phyloP scores from a whole-genome alignment of 2,329 filamentous ascomycete species.

The Fusarium sp. region DNA sequence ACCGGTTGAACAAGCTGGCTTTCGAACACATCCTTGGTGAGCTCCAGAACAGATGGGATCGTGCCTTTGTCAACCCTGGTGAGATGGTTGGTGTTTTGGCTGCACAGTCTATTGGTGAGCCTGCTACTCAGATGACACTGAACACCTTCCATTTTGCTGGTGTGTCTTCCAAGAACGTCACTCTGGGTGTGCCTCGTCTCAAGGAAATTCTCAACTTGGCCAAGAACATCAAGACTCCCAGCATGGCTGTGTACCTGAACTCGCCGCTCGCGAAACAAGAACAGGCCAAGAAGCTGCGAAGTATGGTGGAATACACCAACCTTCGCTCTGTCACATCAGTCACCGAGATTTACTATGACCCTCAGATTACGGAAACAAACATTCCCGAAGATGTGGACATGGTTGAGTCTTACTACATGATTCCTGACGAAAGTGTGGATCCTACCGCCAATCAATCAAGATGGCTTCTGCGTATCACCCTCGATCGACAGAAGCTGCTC shows the following conservation, averaged over 20 bases:
- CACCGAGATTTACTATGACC: conserved; percentile 98
- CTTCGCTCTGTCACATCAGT: conserved; percentile 89
- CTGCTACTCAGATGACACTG: conserved; percentile 98
- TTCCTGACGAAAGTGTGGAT: conserved; percentile 79
- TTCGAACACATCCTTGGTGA: conserved; percentile 94
- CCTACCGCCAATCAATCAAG: conserved; percentile 81
- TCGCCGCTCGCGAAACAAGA: conserved; percentile 75
- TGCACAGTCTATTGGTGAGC: conserved; percentile 98
- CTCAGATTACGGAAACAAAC: conserved; percentile 84
- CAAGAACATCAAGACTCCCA: conserved; percentile 97
- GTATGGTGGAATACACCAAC: conserved; percentile 92
- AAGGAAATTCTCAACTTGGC: conserved; percentile 99
- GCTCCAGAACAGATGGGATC: conserved; percentile 87
- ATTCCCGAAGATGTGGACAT: conserved; percentile 92
- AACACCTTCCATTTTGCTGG: conserved; percentile 99
- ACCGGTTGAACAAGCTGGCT: conserved; percentile 88
- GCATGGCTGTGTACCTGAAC: conserved; percentile 91
- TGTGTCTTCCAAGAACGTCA: conserved; percentile 99
- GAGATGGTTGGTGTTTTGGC: conserved; percentile 99
- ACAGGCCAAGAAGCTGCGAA: conserved; percentile 85
- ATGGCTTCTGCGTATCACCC: conserved; percentile 93
- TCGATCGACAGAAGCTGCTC: conserved; percentile 93
- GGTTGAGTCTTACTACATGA: conserved; percentile 96
- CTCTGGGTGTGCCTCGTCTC: conserved; percentile 96
- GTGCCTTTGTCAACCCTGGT: conserved; percentile 87